phyloP scores from a whole-genome alignment of 225 moss, liverwort and hornwort species.

The Lunularia cruciata region DNA sequence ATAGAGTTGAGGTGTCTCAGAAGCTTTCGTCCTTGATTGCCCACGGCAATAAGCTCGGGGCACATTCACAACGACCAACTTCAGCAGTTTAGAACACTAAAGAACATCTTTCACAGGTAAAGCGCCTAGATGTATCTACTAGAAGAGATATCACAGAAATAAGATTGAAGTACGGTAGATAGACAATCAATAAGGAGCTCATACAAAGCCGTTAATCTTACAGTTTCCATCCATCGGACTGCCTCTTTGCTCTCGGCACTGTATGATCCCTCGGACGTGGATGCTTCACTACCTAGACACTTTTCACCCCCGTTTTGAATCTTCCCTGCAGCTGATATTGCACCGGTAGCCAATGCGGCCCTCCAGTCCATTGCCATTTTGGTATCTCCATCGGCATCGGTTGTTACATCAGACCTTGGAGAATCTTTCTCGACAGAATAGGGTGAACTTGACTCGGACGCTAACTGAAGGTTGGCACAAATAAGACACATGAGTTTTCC shows the following conservation, averaged over 20 bases:
- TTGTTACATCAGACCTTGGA: neutral
- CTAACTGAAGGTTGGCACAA: slow-evolving; percentile 55
- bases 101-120: no score
- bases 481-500: slow-evolving; percentile 65
- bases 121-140: no score
- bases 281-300: slow-evolving; percentile 36
- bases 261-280: slow-evolving; percentile 43
- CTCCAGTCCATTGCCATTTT: slow-evolving; percentile 49
- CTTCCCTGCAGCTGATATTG: slow-evolving; percentile 54
- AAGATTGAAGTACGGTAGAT: no score
- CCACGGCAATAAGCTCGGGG: no score
- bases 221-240: slow-evolving; percentile 78
- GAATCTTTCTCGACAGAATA: neutral
- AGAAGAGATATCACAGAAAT: no score
- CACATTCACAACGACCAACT: no score
- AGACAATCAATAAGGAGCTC: no score
- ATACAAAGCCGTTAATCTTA: no score
- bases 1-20: no score
- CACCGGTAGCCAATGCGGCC: slow-evolving; percentile 50
- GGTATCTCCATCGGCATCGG: slow-evolving; percentile 5
- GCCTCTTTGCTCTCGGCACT: slow-evolving; percentile 72
- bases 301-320: slow-evolving; percentile 53
- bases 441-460: slow-evolving; percentile 2
- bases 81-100: no score
- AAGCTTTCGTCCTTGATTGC: no score